Percentiles rank a stretch among this genome's conserved stretches.
Conservation (phyloP, 2,329 filamentous ascomycete species). For the Fusarium sp. region DNA sequence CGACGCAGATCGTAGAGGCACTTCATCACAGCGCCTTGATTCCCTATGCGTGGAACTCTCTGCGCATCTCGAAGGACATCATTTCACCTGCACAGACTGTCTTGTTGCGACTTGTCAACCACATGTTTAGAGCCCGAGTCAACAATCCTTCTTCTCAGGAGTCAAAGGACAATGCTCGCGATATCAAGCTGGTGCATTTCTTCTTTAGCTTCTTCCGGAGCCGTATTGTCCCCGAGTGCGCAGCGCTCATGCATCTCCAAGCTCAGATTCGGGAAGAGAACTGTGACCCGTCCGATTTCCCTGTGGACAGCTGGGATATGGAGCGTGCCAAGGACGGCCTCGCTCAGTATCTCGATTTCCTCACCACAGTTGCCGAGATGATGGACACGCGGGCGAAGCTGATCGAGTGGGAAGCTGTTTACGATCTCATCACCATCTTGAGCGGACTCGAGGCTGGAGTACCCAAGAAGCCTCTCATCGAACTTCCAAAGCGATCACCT, state of each 20-base stretch:
- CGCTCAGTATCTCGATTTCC: conserved; percentile 93
- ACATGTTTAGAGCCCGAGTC: conserved; percentile 78
- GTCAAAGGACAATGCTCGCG: conserved; percentile 65
- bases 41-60: conserved; percentile 91
- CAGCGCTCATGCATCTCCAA: conserved; percentile 93
- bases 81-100: conserved; percentile 96
- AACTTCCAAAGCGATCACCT: conserved; percentile 50
- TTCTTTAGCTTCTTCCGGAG: conserved; percentile 93
- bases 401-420: conserved; percentile 91
- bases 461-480: conserved; percentile 79
- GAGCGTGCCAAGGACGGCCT: conserved; percentile 95
- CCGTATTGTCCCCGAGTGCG: conserved; percentile 92
- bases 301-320: conserved; percentile 97
- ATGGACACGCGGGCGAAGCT: conserved; percentile 85
- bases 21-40: conserved; percentile 90
- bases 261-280: conserved; percentile 85
- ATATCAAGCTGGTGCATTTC: conserved; percentile 81
- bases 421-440: conserved; percentile 88
- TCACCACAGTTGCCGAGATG: conserved; percentile 89
- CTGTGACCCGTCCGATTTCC: conserved; percentile 86
- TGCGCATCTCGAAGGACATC: conserved; percentile 93
- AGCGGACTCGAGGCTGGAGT: conserved; percentile 90
- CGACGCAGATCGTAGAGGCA: conserved; percentile 94
- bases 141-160: conserved; percentile 58
- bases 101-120: conserved; percentile 88